phyloP scores from a whole-genome alignment of 2,329 filamentous ascomycete species.

The Trichoderma polysporum region DNA sequence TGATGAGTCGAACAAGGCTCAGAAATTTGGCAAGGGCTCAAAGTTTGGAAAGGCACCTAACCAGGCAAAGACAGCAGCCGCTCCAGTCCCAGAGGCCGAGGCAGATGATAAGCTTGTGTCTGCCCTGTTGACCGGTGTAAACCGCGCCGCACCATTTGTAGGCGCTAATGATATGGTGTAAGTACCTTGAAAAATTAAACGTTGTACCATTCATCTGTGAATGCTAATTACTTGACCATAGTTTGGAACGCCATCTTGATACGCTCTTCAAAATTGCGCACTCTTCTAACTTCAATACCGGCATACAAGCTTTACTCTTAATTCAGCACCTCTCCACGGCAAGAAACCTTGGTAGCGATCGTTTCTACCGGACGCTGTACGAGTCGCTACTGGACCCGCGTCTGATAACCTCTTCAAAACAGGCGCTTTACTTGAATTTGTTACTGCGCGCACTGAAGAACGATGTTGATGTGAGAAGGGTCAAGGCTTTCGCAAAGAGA shows the following conservation, averaged over 20 bases:
- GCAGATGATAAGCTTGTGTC: slow-evolving; percentile 85
- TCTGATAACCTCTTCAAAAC: slow-evolving; percentile 86
- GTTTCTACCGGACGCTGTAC: slow-evolving; percentile 94
- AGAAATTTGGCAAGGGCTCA: slow-evolving; percentile 23
- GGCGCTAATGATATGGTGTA: slow-evolving; percentile 74
- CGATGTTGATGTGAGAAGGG: slow-evolving; percentile 84
- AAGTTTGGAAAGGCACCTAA: slow-evolving; percentile 19
- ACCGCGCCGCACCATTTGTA: slow-evolving; percentile 92
- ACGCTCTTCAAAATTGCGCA: slow-evolving; percentile 95
- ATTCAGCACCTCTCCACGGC: slow-evolving; percentile 87
- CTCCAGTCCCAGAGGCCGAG: slow-evolving; percentile 61
- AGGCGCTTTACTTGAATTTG: slow-evolving; percentile 91
- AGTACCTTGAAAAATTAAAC: slow-evolving; percentile 31
- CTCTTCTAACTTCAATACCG: slow-evolving; percentile 98
- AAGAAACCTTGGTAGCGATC: slow-evolving; percentile 78
- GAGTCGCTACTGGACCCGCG: slow-evolving; percentile 91
- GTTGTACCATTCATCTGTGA: background rate
- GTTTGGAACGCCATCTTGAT: slow-evolving; percentile 83
- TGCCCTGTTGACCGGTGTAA: slow-evolving; percentile 88
- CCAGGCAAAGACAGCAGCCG: slow-evolving; percentile 27
- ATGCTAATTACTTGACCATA: slow-evolving; percentile 34
- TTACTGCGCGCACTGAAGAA: slow-evolving; percentile 84
- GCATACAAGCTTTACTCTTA: slow-evolving; percentile 89
- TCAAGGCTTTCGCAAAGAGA: slow-evolving; percentile 94
- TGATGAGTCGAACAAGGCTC: slow-evolving; percentile 44